Base-by-base conservation (phyloP, 768 basidiomycete species). In the Xanthoconium stramineum region DNA sequence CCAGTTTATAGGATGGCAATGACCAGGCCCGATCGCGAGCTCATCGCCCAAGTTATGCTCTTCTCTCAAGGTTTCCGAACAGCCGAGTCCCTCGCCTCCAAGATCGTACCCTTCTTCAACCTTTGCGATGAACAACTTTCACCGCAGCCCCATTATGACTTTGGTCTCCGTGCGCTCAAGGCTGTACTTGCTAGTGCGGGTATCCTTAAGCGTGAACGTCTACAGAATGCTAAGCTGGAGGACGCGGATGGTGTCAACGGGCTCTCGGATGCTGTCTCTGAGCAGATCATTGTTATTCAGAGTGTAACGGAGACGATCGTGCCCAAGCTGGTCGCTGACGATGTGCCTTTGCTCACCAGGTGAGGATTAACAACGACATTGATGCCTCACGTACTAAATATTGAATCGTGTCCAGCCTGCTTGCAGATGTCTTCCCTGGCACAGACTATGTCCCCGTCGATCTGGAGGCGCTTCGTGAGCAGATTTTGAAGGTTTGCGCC, bases 1-100 rank as follows among this genome's bases (percentile, higher is more conserved):
- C 65, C 7, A 39, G 33, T 47, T 50, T 48, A 32, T 60, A 96
- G 94, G 57, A 98, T 98, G 91, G 94, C 97, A 36, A 99, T 99
- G 97, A 97, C 97, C 8, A 86, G 93, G 49, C 97, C 97, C 28
- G 97, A 98, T 71, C 87, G 94, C 57, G 96, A 99, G 71, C 86
- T 99, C 47, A 99, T 99, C 65, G 97, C 97, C 5, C 97, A 99
- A 75, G 97, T 99, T 70, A 94, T 98, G 91, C 78, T 99, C 45
- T 98, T 98, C 78, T 98, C 97, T 19, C 97, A 98, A 77, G 97
- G 97, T 59, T 99, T 98, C 84, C 86, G 97, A 38, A 94, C 94
- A 13, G 97, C 97, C 8, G 97, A 99, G 73, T 89, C 85, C 0
- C 82, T 99, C n/a, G 97, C 97, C 2, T 93, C 93, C 53, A 98